phyloP scores from a whole-genome alignment of 352 stramenopile species.

The Globisporangium lucens region DNA sequence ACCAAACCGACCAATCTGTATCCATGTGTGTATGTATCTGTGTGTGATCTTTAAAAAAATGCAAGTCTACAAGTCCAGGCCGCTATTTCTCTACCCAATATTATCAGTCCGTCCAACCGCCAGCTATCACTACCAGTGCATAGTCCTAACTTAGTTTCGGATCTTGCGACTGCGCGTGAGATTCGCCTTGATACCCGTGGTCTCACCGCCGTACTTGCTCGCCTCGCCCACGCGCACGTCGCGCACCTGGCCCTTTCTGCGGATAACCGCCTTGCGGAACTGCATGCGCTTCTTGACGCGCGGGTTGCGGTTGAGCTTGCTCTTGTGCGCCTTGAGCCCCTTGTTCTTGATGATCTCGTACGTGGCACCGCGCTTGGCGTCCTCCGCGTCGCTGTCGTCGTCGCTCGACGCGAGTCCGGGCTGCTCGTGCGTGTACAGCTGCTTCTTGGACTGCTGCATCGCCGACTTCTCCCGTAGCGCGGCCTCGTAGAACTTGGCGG shows the following conservation, averaged over 20 bases:
- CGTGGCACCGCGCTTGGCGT: constrained; percentile 89
- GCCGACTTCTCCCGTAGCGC: constrained; percentile 46
- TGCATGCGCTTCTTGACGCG: constrained; percentile 98
- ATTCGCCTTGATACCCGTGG: constrained; percentile 89
- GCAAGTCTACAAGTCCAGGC: constrained; percentile 18
- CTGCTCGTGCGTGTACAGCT: constrained; percentile 74
- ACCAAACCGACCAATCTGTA: neutral
- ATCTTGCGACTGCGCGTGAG: constrained; percentile 89
- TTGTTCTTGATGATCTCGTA: constrained; percentile 98
- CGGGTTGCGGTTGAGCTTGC: constrained; percentile 98
- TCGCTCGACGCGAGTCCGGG: constrained; percentile 47
- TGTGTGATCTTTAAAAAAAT: constrained; percentile 12
- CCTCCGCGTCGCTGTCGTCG: constrained; percentile 70
- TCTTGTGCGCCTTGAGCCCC: constrained; percentile 97
- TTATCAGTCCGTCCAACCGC: constrained; percentile 1
- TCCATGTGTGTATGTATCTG: constrained; percentile 6
- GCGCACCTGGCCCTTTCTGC: constrained; percentile 96
- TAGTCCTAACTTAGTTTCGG: constrained; percentile 49
- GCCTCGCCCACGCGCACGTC: constrained; percentile 88
- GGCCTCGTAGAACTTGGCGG: constrained; percentile 73
- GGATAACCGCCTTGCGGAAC: constrained; percentile 97
- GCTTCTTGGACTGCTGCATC: constrained; percentile 68
- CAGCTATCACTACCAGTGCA: neutral
- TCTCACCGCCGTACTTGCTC: constrained; percentile 85
- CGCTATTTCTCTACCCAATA: constrained; percentile 13